These are phyloP conservation scores for Apophysomyces sp. DNA, from an alignment of 371 early-diverging fungal species.

Conservation along the genomic window DNA sequence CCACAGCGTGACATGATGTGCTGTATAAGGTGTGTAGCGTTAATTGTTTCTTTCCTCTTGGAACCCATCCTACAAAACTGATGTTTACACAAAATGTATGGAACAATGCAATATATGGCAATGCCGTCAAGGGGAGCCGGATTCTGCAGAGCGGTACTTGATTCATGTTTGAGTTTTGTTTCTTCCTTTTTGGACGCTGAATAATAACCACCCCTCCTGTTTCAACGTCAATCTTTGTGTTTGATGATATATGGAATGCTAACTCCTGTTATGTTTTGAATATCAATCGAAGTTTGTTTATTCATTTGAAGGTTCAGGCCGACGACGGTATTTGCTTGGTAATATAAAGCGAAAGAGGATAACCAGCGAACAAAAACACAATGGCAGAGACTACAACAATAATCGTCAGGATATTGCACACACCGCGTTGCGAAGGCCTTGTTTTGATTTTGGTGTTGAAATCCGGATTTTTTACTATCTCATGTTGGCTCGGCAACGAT, in stretches of 20 bases:
- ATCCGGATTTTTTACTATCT: neutral
- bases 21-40: neutral
- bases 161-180: no score
- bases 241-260: neutral
- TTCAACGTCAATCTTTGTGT: neutral
- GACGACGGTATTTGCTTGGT: slow-evolving; percentile 9
- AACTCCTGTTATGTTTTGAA: neutral
- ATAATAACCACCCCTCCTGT: neutral
- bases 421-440: slow-evolving; percentile 26
- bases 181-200: neutral
- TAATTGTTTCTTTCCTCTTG: neutral
- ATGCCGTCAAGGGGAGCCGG: neutral
- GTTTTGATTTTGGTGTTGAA: neutral
- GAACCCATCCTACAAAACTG: neutral
- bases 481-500: neutral
- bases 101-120: neutral
- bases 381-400: slow-evolving; percentile 19
- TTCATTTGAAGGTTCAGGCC: neutral
- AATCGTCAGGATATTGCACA: slow-evolving; percentile 30
- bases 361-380: slow-evolving; percentile 35
- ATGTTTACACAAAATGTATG: neutral
- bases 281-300: neutral
- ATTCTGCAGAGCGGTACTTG: neutral
- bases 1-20: neutral
- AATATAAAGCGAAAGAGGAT: slow-evolving; percentile 27